Base-by-base conservation (phyloP, 805 yeast species). In the Saccharomycopsis fodiens region DNA sequence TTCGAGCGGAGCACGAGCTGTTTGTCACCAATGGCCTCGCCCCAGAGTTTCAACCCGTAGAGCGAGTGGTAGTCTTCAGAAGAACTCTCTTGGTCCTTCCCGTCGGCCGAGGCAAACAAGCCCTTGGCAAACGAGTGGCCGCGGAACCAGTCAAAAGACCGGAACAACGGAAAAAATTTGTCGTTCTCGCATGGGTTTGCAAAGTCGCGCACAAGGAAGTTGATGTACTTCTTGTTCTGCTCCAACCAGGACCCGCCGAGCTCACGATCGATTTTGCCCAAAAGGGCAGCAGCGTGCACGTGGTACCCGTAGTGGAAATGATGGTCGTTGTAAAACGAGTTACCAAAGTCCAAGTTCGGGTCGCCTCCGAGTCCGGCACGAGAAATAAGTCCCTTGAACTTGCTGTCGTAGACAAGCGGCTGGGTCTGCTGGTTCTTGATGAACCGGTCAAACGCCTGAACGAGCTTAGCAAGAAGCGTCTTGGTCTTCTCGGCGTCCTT, bases 41-140 rank as follows among this genome's bases (percentile, higher is more conserved):
- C 88, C 76, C 79, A 81, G 30, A 83, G 61, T 56, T 79, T 80
- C 65, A 81, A 67, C 1, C 82, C 87, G 57, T 79, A 80, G 2
- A 76, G 72, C 44, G 82, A 78, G 57, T 83, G 82, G 52, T 81
- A 81, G 59, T 83, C 89, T 58, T 83, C 89, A 10, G 85, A 77
- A 17, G 79, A 73, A 0, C 85, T 78, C 60, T 83, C 89, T 59
- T 83, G 79, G 59, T 82, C 85, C 54, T 79, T 79, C 23, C 91
- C 89, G 60, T 83, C 89, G 5, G 84, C 85, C 50, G 79, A 70
- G 29, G 76, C 71, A 55, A 75, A 79, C 16, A 82, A 67, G 2
- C 91, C 89, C 56, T 79, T 79, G 1, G 89, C 91, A 76, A 82
- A 82, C 0, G 88, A 80, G 58, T 83, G 89, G 1, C 91, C 91